Evolutionary conservation across 257 asterid species (phyloP), one percentile per base, ranked within the genome.

Genomic region (Petunia axillaris): DNA sequence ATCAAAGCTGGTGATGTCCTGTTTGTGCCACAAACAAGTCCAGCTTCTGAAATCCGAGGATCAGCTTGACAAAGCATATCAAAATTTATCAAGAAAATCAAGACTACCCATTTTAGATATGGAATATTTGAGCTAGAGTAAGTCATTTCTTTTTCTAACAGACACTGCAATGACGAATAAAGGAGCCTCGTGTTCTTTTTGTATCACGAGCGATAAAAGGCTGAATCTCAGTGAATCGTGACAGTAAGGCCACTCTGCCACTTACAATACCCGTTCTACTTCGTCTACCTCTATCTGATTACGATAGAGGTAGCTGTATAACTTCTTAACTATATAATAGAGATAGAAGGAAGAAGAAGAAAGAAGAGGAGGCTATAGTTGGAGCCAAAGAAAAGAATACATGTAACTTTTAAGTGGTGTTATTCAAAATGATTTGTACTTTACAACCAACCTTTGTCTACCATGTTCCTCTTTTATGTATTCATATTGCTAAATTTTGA

Each of bases 31-130:
- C 99, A 95, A 83, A 86, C 4, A 0, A 93, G 81, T 4, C 90
- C 91, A 4, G 94, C 91, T 79, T 91, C 94, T 5, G 88, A 85
- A 60, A 87, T 91, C n/a, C 95, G 75, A 9, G 98, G 97, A 81
- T 93, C 97, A 67, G 90, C 86, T 10, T 65, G 8, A 2, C 87
- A 81, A 8, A 77, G 4, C 0, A 81, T 73, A 9, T 59, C 6
- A 2, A 73, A 7, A 44, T 6, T 77, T 66, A 71, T 15, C 80
- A 77, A 13, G 79, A 83, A 68, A 83, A 85, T 40, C 78, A 87
- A 25, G 25, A 25, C 11, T 4, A 85, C 80, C 87, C 89, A 87
- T 81, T 83, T 50, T 2, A 43, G 75, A 46, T 35, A 10, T 35
- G 78, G 41, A 4, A 64, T 73, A 25, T 48, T 82, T 44, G 82